Base-by-base conservation (phyloP, 2,329 filamentous ascomycete genomes). In the Nakataea oryzae region DNA sequence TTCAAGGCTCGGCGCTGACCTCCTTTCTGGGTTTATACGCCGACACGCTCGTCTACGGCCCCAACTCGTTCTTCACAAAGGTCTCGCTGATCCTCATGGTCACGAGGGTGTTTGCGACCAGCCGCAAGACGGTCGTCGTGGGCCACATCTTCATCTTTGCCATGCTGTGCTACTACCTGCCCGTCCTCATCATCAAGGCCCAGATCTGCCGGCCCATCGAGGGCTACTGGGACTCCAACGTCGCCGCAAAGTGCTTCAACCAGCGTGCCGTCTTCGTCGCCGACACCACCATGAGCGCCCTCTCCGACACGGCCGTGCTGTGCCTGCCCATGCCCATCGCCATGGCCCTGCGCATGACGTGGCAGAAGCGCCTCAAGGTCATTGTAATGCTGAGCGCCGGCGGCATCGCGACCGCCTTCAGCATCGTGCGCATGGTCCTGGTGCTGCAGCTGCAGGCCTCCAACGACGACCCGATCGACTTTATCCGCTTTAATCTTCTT, bases 121-220 rank as follows among this genome's bases (percentile, higher is more conserved):
- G 41, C 29, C 58, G 58, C 34, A 59, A 59, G 34, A 59, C 58
- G 21, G 32, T 34, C 26, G 27, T 70, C 57, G 70, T 82, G 67
- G 70, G 74, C 2, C 75, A 73, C 62, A 27, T 75, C 5, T 77
- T 81, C 59, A 74, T 81, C 54, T 81, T 81, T 63, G 65, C 72
- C 0, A 5, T 74, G 61, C 30, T 57, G 21, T 24, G 30, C 24
- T 61, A 59, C 58, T 59, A 59, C 58, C 9, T 29, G 8, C 58
- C 58, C 12, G 27, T 59, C 24, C 34, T 59, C 24, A 47, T 59
- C 14, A 34, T 59, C 58, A 59, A 59, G 30, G 28, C 50, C n/a
- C 27, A 54, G 26, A 26, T 59, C 14, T 59, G 58, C 34, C 27
- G 11, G 5, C 58, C 58, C 13, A 59, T 59, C 34, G 50, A 41